These are phyloP conservation scores for Arabis alpina DNA, from an alignment of 345 rosid species.

Conservation along the genomic window DNA sequence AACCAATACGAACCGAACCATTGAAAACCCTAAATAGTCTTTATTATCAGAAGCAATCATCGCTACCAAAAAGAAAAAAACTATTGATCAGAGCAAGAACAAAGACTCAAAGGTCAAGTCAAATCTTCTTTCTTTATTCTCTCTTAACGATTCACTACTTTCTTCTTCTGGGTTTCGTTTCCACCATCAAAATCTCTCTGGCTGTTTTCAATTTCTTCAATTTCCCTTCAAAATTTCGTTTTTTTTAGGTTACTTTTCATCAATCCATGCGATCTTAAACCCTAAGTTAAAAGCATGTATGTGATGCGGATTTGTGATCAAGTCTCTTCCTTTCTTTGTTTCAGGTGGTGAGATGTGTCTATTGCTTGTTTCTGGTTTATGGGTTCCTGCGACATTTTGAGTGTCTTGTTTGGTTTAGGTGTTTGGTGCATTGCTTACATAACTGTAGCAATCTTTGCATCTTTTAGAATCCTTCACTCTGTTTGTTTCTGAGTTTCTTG, in stretches of 20 bases:
- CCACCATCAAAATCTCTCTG: background rate
- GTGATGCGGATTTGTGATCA: background rate
- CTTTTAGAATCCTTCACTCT: conserved; percentile 58
- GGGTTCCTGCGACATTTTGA: conserved; percentile 59
- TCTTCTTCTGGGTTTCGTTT: conserved; percentile 18
- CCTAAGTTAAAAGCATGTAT: background rate
- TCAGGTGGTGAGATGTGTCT: conserved; percentile 44
- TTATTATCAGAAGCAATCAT: too few relatives aligned
- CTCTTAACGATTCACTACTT: background rate
- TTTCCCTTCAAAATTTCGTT: background rate
- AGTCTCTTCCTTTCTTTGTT: background rate
- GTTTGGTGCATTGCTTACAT: conserved; percentile 90
- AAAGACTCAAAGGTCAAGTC: conserved; percentile 3
- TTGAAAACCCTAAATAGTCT: conserved; percentile 15
- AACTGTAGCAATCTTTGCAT: conserved; percentile 67
- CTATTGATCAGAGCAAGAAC: too few relatives aligned
- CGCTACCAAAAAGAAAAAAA: too few relatives aligned
- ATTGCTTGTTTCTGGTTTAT: conserved; percentile 48
- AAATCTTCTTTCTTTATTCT: background rate
- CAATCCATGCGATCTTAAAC: too few relatives aligned
- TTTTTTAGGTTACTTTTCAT: background rate
- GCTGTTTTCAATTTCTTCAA: background rate
- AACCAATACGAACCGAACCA: background rate
- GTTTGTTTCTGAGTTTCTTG: too few relatives aligned
- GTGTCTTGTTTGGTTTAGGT: conserved; percentile 59